phyloP scores from a whole-genome alignment of 2,329 filamentous ascomycete species.

The Xylariaceae sp. region DNA sequence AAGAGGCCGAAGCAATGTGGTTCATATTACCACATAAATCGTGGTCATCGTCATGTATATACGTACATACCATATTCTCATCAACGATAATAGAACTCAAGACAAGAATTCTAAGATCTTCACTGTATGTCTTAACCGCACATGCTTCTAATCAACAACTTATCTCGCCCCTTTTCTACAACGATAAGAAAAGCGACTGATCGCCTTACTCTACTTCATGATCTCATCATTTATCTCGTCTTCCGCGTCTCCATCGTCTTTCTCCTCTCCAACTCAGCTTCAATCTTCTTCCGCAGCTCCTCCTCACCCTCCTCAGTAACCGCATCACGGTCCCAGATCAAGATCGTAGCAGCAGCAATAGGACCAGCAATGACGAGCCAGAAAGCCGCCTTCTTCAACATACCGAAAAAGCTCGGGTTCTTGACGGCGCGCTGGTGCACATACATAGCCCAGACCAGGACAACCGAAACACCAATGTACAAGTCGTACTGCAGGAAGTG shows the following conservation, averaged over 20 bases:
- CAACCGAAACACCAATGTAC: conserved; percentile 24
- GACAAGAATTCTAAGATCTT: no score
- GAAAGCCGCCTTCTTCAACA: conserved; percentile 22
- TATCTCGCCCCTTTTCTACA: no score
- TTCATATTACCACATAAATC: no score
- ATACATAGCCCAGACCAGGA: conserved; percentile 31
- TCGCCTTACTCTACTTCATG: conserved; percentile 9
- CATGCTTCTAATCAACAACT: no score
- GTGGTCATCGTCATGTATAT: no score
- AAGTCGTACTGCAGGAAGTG: conserved; percentile 32
- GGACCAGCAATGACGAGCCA: conserved; percentile 29
- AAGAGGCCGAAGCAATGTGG: no score
- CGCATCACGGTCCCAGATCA: conserved; percentile 30
- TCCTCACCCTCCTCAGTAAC: conserved; percentile 27
- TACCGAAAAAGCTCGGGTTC: conserved; percentile 12
- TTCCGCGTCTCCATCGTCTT: conserved; percentile 18
- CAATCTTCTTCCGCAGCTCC: conserved; percentile 12
- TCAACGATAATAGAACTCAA: no score
- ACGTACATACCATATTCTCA: no score
- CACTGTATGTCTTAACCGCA: no score
- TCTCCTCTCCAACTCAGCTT: conserved; percentile 10
- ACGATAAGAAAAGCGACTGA: no score
- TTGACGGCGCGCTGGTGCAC: conserved; percentile 25
- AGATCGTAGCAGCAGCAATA: conserved; percentile 18
- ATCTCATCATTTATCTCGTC: conserved; percentile 2